Percentiles rank a stretch among this genome's conserved stretches.
Conservation (phyloP, 192 early-diverging fungal genomes). For the Thamnidium elegans region DNA sequence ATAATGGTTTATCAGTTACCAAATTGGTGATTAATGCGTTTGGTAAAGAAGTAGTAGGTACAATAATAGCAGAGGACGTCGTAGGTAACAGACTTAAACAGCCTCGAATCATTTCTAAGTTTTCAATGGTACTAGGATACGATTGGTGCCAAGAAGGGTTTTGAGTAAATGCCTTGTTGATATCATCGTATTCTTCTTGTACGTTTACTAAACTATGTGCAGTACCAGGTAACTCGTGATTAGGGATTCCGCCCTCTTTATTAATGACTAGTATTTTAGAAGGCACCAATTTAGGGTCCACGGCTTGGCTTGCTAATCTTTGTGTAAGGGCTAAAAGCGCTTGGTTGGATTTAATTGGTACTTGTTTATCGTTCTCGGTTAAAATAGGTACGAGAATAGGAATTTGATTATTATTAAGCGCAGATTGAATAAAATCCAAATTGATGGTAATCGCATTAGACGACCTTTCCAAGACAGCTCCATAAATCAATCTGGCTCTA, state of each 20-base stretch:
- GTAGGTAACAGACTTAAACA: slow-evolving; percentile 69
- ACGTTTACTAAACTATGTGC: slow-evolving; percentile 79
- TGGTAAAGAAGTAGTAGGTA: slow-evolving; percentile 45
- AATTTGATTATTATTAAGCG: slow-evolving; percentile 61
- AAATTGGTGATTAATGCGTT: slow-evolving; percentile 64
- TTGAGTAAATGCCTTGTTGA: slow-evolving; percentile 39
- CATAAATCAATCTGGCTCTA: slow-evolving; percentile 64
- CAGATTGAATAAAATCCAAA: slow-evolving; percentile 51
- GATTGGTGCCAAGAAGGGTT: slow-evolving; percentile 32
- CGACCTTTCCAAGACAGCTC: slow-evolving; percentile 52
- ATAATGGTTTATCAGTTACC: slow-evolving; percentile 75
- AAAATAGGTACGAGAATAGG: slow-evolving; percentile 55
- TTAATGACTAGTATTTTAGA: slow-evolving; percentile 68
- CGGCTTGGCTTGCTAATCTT: slow-evolving; percentile 29
- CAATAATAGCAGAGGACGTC: slow-evolving; percentile 76
- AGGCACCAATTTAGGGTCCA: slow-evolving; percentile 36
- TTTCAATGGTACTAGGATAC: slow-evolving; percentile 40
- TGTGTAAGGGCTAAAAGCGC: slow-evolving; percentile 55
- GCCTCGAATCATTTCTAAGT: slow-evolving; percentile 60
- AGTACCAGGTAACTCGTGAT: slow-evolving; percentile 44
- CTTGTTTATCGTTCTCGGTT: slow-evolving; percentile 37
- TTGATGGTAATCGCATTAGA: not conserved
- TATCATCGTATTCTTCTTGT: slow-evolving; percentile 66
- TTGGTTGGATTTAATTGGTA: slow-evolving; percentile 45
- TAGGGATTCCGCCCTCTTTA: slow-evolving; percentile 63